A percentile compares a stretch with the other conserved stretches of the same genome.
Evolutionary conservation across 345 rosid genomes (phyloP).

Genomic region (Lepidium didymum): DNA sequence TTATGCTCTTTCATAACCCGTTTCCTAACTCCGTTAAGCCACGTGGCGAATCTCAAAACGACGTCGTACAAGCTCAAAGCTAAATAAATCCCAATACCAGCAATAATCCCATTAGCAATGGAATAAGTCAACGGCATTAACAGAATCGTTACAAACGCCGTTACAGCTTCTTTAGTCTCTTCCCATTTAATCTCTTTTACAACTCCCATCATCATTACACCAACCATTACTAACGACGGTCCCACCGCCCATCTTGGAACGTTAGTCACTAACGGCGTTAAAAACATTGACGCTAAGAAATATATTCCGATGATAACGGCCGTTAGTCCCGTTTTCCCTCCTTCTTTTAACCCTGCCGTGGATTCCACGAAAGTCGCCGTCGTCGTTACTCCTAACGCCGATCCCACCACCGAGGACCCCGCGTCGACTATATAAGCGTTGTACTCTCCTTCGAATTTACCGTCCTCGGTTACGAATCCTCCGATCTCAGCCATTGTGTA

Average conservation of each 20-base stretch:
- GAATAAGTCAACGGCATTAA: conserved; percentile 88
- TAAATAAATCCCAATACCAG: conserved; percentile 56
- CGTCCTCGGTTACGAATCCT: conserved; percentile 53
- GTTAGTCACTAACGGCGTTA: conserved; percentile 57
- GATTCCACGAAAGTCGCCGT: conserved; percentile 68
- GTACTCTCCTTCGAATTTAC: conserved; percentile 78
- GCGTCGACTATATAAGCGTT: conserved; percentile 73
- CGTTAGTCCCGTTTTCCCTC: conserved; percentile 85
- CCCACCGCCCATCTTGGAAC: conserved; percentile 96
- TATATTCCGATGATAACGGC: conserved; percentile 54
- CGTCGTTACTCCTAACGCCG: conserved; percentile 64
- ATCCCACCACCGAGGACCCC: conserved; percentile 63
- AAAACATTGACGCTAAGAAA: conserved; percentile 55
- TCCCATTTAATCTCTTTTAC: conserved; percentile 70
- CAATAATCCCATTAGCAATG: conserved; percentile 79
- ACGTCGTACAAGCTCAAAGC: conserved; percentile 59
- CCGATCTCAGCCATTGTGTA: conserved; percentile 82
- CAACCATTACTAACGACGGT: conserved; percentile 75
- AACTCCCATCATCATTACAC: conserved; percentile 86
- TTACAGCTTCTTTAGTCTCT: conserved; percentile 56
- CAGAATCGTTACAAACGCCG: conserved; percentile 78
- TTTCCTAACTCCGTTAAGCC: conserved; percentile 45
- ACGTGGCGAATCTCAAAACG: conserved; percentile 5
- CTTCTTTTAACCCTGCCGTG: conserved; percentile 81
- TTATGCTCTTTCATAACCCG: conserved; percentile 49